Conservation (phyloP, 108 stramenopile genomes). For the Conticribra weissflogii region DNA sequence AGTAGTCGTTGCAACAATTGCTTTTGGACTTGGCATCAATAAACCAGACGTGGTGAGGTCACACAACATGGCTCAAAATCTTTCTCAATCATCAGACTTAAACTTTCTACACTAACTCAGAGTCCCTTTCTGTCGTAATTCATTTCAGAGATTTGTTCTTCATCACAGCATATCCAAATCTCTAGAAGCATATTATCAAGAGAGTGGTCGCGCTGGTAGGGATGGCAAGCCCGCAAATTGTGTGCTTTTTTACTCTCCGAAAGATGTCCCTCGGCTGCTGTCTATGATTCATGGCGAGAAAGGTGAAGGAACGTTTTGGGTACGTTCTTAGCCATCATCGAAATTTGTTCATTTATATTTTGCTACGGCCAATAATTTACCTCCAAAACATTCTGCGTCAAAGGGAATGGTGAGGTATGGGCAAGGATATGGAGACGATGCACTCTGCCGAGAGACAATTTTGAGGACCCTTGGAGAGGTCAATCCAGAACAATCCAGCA, state of each 20-base stretch:
- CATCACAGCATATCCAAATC: slow-evolving; percentile 89
- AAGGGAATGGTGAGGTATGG: slow-evolving; percentile 78
- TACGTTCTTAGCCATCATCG: background rate
- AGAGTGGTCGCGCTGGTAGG: slow-evolving; percentile 93
- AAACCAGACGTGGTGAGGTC: slow-evolving; percentile 73
- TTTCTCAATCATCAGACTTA: too few relatives aligned
- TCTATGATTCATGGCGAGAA: slow-evolving; percentile 71
- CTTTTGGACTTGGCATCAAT: slow-evolving; percentile 98
- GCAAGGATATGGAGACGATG: slow-evolving; percentile 70
- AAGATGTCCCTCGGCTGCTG: slow-evolving; percentile 77
- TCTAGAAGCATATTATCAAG: slow-evolving; percentile 95
- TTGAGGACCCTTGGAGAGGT: slow-evolving; percentile 77
- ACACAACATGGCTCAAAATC: too few relatives aligned
- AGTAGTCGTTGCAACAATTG: slow-evolving; percentile 95
- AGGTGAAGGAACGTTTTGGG: slow-evolving; percentile 55
- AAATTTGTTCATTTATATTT: too few relatives aligned
- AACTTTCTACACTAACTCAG: too few relatives aligned
- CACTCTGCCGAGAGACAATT: slow-evolving; percentile 65
- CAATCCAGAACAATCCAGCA: slow-evolving; percentile 24
- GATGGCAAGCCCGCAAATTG: slow-evolving; percentile 90
- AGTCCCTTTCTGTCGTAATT: background rate
- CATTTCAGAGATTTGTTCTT: slow-evolving; percentile 71
- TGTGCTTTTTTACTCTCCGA: slow-evolving; percentile 79
- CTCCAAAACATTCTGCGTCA: background rate
- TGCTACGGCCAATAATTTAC: background rate